Conservation (phyloP, 2,329 filamentous ascomycete genomes). For the Saccharata proteae region DNA sequence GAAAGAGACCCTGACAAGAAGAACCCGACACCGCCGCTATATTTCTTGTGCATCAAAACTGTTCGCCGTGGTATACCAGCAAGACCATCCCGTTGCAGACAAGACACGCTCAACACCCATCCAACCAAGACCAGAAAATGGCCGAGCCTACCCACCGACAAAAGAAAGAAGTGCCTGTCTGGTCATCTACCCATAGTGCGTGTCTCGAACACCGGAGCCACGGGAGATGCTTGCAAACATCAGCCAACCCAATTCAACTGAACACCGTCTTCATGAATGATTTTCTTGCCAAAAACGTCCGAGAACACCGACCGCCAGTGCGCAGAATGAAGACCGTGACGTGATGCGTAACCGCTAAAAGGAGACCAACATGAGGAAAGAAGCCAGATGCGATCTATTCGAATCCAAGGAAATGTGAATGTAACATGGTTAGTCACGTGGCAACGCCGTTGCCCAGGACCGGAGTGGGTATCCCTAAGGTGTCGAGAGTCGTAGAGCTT, state of each 20-base stretch:
- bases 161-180: too few species aligned
- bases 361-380: constrained; percentile 16
- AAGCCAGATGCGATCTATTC: constrained; percentile 21
- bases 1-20: constrained; percentile 10
- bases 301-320: constrained; percentile 10
- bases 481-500: constrained; percentile 27
- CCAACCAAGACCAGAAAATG: constrained; percentile 1
- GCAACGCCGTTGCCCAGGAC: constrained; percentile 28
- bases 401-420: constrained; percentile 18
- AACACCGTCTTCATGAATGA: constrained; percentile 10
- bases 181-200: constrained; percentile 17
- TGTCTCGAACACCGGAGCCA: background rate
- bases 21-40: constrained; percentile 26
- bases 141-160: constrained; percentile 17
- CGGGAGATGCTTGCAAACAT: constrained; percentile 5
- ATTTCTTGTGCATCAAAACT: constrained; percentile 17
- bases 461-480: constrained; percentile 24
- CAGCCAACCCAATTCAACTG: constrained; percentile 6
- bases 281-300: constrained; percentile 7
- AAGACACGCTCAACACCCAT: constrained; percentile 8
- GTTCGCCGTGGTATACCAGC: constrained; percentile 30
- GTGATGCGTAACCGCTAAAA: constrained; percentile 25
- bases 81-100: constrained; percentile 8
- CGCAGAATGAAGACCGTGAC: constrained; percentile 19
- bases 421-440: constrained; percentile 19